Percentiles rank a stretch among this genome's conserved stretches.
These are phyloP conservation scores for Aureobasidium sp. DNA, from an alignment of 2,329 filamentous ascomycete genomes.

Conservation along the genomic window DNA sequence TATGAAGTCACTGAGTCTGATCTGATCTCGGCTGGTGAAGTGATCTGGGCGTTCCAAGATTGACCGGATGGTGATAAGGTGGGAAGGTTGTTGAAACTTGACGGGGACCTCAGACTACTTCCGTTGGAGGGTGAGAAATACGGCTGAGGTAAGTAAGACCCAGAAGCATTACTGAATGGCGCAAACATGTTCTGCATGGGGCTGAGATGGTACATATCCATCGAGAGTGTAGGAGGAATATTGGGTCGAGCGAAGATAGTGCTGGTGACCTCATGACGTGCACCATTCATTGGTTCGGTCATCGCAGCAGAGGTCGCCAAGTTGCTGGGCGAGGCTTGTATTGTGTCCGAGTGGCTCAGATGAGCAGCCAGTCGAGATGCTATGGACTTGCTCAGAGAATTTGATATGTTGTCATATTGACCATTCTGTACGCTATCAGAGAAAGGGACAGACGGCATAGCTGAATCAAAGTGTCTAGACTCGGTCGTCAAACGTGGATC, in stretches of 20 bases:
- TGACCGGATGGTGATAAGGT: not conserved
- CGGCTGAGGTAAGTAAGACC: constrained; percentile 5
- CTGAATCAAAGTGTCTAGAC: not conserved
- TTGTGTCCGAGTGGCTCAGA: not conserved
- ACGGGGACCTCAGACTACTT: not conserved
- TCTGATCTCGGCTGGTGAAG: not conserved
- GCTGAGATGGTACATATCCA: constrained; percentile 7
- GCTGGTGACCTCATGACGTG: not conserved
- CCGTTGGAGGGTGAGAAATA: not conserved
- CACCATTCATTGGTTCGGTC: not conserved
- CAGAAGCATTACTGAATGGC: not conserved
- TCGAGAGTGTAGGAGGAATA: not conserved
- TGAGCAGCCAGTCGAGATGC: not conserved
- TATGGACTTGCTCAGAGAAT: not conserved
- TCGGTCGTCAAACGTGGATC: not conserved
- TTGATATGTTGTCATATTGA: not conserved
- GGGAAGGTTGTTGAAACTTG: not conserved
- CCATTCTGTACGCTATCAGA: too few species aligned
- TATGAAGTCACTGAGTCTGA: constrained; percentile 14
- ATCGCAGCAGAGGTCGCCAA: not conserved
- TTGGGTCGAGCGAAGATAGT: not conserved
- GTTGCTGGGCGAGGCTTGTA: not conserved
- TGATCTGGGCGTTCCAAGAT: not conserved
- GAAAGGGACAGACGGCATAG: not conserved
- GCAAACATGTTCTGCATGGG: not conserved